Evolutionary conservation across 2,329 filamentous ascomycete species (phyloP).

Genomic region (Eurotiales sp.): DNA sequence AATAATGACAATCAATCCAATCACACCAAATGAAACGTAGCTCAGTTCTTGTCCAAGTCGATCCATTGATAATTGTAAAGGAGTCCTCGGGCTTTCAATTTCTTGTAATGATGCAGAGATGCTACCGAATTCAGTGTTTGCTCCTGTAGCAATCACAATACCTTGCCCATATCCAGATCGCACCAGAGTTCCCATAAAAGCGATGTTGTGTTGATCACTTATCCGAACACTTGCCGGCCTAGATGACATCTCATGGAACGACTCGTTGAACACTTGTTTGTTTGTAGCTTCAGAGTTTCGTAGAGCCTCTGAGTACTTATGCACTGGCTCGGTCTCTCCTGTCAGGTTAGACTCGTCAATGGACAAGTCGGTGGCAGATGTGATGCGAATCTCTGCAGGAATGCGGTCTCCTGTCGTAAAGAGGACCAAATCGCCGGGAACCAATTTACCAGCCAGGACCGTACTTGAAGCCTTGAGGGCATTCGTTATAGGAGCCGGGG

Average conservation of each 20-base stretch:
- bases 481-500: conserved; percentile 56
- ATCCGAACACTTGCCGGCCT: conserved; percentile 62
- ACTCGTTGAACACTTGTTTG: conserved; percentile 36
- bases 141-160: conserved; percentile 94
- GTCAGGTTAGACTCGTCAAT: conserved; percentile 97
- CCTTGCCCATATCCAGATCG: conserved; percentile 93
- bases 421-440: conserved; percentile 86
- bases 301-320: conserved; percentile 66
- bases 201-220: conserved; percentile 82
- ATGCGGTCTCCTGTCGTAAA: conserved; percentile 97
- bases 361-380: conserved; percentile 79
- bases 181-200: conserved; percentile 96
- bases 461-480: conserved; percentile 74
- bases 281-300: conserved; percentile 22
- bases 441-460: conserved; percentile 80
- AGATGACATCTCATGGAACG: conserved; percentile 58
- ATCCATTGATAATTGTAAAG: conserved; percentile 94
- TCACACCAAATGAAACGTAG: conserved; percentile 93
- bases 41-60: conserved; percentile 93
- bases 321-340: conserved; percentile 90
- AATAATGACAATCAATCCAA: conserved; percentile 85
- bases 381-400: conserved; percentile 92
- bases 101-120: conserved; percentile 92
- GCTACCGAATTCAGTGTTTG: conserved; percentile 89
- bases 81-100: conserved; percentile 92